phyloP scores from a whole-genome alignment of 768 basidiomycete genomes.

The Amanita polypyramis region DNA sequence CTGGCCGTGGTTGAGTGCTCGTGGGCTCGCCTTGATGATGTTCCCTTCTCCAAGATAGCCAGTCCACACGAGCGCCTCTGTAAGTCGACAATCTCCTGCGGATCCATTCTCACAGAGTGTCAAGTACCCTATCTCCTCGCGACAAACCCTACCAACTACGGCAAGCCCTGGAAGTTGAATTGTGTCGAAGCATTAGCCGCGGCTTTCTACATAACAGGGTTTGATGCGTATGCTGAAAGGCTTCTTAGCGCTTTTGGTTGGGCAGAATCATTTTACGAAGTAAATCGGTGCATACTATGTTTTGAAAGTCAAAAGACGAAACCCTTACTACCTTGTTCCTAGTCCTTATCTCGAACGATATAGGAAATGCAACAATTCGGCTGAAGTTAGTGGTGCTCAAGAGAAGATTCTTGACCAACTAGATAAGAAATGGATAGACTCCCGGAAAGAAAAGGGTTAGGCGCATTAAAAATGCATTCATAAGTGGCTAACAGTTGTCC shows the following conservation, averaged over 20 bases:
- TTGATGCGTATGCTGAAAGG: conserved; percentile 68
- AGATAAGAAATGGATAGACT: conserved; percentile 48
- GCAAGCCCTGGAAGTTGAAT: conserved; percentile 92
- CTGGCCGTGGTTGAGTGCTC: conserved; percentile 98
- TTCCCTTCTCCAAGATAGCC: conserved; percentile 89
- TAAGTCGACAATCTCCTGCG: conserved; percentile 26
- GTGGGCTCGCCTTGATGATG: conserved; percentile 92
- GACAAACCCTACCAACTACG: conserved; percentile 96
- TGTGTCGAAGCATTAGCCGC: conserved; percentile 94
- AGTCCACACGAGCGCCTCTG: conserved; percentile 87
- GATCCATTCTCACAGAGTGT: not conserved
- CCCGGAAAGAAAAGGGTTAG: conserved; percentile 41
- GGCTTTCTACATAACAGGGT: conserved; percentile 89
- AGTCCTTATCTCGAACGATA: conserved; percentile 69
- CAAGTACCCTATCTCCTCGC: conserved; percentile 92
- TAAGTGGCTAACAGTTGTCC: not conserved
- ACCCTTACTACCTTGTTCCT: not conserved
- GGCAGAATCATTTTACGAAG: conserved; percentile 79
- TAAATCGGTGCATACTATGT: conserved; percentile 53
- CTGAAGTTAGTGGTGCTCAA: conserved; percentile 50
- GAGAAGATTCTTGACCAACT: conserved; percentile 61
- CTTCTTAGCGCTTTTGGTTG: conserved; percentile 81
- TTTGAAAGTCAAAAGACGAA: not conserved
- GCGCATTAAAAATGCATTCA: not conserved
- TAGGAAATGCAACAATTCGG: conserved; percentile 52